These are phyloP conservation scores for Hypomontagnella submonticulosa DNA, from an alignment of 495 filamentous ascomycete species.

Conservation along the genomic window DNA sequence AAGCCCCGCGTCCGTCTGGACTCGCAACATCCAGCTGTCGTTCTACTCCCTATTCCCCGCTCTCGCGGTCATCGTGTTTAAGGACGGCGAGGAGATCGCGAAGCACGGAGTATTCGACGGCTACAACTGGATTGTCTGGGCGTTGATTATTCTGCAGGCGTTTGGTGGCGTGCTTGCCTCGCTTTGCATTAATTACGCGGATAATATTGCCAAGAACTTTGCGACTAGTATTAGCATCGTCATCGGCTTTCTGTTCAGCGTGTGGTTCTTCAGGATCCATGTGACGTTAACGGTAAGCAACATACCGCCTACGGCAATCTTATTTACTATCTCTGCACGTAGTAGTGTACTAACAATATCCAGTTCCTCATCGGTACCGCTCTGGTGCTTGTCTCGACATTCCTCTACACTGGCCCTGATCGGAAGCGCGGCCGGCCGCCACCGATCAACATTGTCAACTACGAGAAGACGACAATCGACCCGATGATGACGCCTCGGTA, in stretches of 20 bases:
- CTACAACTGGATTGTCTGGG: slow-evolving; percentile 93
- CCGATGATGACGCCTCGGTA: slow-evolving; percentile 51
- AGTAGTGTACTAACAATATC: slow-evolving; percentile 24
- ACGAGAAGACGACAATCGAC: slow-evolving; percentile 76
- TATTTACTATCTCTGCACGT: background rate
- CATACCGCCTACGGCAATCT: background rate
- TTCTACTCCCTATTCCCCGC: slow-evolving; percentile 92
- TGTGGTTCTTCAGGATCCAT: slow-evolving; percentile 84
- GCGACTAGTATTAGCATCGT: slow-evolving; percentile 91
- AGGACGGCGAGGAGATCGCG: slow-evolving; percentile 85
- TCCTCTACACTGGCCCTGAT: slow-evolving; percentile 76
- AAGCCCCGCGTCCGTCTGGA: slow-evolving; percentile 79
- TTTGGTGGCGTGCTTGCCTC: slow-evolving; percentile 84
- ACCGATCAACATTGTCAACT: slow-evolving; percentile 78
- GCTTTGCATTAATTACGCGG: slow-evolving; percentile 85
- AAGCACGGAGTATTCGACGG: slow-evolving; percentile 90
- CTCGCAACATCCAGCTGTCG: slow-evolving; percentile 91
- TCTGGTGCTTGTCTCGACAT: slow-evolving; percentile 82
- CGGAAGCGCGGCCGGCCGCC: slow-evolving; percentile 69
- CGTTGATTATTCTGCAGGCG: slow-evolving; percentile 82
- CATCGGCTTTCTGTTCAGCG: slow-evolving; percentile 82
- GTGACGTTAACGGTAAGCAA: slow-evolving; percentile 74
- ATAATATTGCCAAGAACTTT: slow-evolving; percentile 91
- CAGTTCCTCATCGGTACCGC: slow-evolving; percentile 85
- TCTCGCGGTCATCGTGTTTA: slow-evolving; percentile 84